Evolutionary conservation across 176 grass and related monocot genomes (phyloP), one percentile per base, ranked within the genome.

Genomic region (Chloris gayana): DNA sequence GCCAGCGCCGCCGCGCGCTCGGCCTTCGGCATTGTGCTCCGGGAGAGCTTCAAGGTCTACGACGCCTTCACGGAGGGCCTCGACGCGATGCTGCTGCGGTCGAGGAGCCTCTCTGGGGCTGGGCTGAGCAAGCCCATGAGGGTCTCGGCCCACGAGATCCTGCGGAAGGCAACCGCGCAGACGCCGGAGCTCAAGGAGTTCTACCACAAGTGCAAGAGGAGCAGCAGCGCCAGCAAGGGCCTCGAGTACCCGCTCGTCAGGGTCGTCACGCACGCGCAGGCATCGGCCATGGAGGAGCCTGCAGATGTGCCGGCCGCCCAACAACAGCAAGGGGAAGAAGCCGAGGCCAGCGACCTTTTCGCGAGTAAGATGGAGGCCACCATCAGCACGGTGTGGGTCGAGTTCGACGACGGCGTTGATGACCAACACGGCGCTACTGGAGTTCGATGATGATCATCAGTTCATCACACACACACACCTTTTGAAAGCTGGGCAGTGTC

Each of bases 1-100:
- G 68, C 41, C 49, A 77, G 91, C 79, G 63, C 80, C 15, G 82
- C 86, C 10, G 75, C 85, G 6, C 82, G 74, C 29, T 93, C 90
- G 41, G 86, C 92, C 15, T 84, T 95, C 72, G 64, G 85, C 82
- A 89, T 99, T 89, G 88, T 91, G 57, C 85, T 99, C 80, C 86
- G 88, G 58, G 96, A 99, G 75, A 99, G 96, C 82, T 89, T 99
- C 81, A 91, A 87, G 68, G 96, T 95, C 51, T 95, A 99, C 60
- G 84, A 82, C 41, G 58, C 84, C 54, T 99, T 95, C 67, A 56
- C 49, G 6, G 90, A 95, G 12, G 90, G 79, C 11, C 42, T 93
- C 65, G 90, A 93, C 32, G 53, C 25, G 27, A 59, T 90, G 42
- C 64, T 85, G 42, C 69, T 83, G 19, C 63, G 65, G 12, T 77